Conservation (phyloP, 2,329 filamentous ascomycete species). For the Ambrosiella cleistominuta region DNA sequence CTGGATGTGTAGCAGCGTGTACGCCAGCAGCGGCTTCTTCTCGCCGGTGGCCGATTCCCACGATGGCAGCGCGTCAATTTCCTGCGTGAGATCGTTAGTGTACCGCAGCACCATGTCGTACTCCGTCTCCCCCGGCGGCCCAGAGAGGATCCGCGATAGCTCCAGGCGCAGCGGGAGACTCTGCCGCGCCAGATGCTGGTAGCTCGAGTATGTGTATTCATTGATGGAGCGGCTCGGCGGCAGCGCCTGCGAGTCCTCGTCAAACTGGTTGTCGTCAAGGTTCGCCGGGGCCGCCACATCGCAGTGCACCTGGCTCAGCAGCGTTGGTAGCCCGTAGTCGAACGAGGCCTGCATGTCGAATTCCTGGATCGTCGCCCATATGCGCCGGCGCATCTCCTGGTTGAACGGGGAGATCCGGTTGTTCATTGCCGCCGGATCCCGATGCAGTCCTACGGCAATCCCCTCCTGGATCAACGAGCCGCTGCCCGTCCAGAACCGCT, state of each 20-base stretch:
- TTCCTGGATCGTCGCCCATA: slow-evolving; percentile 44
- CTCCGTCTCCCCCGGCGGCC: slow-evolving; percentile 35
- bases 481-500: slow-evolving; percentile 42
- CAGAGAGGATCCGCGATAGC: slow-evolving; percentile 37
- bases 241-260: slow-evolving; percentile 32
- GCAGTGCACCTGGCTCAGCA: slow-evolving; percentile 38
- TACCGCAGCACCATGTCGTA: slow-evolving; percentile 45
- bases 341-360: slow-evolving; percentile 46
- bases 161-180: slow-evolving; percentile 39
- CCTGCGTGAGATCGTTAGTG: slow-evolving; percentile 42
- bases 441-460: slow-evolving; percentile 40
- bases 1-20: slow-evolving; percentile 43
- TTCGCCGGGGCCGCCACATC: slow-evolving; percentile 39
- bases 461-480: slow-evolving; percentile 39
- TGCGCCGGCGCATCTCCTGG: slow-evolving; percentile 42
- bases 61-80: slow-evolving; percentile 40
- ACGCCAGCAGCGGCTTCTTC: slow-evolving; percentile 40
- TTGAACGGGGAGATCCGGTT: slow-evolving; percentile 40
- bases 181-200: slow-evolving; percentile 38
- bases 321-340: slow-evolving; percentile 40
- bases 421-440: slow-evolving; percentile 37
- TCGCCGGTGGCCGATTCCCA: slow-evolving; percentile 25
- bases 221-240: slow-evolving; percentile 32
- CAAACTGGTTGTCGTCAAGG: slow-evolving; percentile 39
- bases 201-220: slow-evolving; percentile 42